Conservation (phyloP, 305 asterid genomes). For the Fraxinus paxiana region DNA sequence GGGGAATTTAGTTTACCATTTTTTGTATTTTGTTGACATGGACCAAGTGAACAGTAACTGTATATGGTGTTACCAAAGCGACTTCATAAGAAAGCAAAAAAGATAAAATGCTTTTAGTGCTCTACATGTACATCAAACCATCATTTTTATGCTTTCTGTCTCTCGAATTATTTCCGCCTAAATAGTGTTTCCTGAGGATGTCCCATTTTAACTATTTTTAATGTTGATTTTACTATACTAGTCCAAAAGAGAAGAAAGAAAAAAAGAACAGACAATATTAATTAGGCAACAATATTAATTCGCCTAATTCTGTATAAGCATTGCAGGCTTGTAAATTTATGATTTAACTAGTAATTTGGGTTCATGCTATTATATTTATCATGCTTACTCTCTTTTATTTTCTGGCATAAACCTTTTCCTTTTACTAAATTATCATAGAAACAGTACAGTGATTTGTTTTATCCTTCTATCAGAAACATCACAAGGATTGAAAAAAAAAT, state of each 20-base stretch:
- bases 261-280: not conserved
- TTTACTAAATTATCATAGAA: slow-evolving; percentile 1
- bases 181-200: not conserved
- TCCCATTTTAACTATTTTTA: not conserved
- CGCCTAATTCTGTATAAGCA: not conserved
- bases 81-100: not conserved
- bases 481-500: not conserved
- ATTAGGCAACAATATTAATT: not conserved
- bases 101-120: not conserved
- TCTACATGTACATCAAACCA: not conserved
- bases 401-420: not conserved
- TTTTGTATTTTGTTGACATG: not conserved
- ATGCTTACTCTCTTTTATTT: not conserved
- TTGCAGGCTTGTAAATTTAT: slow-evolving; percentile 8
- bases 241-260: not conserved
- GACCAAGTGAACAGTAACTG: not conserved
- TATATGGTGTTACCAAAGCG: not conserved
- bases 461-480: not conserved
- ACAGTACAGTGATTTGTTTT: not conserved
- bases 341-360: not conserved
- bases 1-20: not conserved
- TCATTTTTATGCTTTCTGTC: not conserved
- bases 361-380: not conserved
- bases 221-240: not conserved
- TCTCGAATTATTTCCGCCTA: not conserved